phyloP scores from a whole-genome alignment of 768 basidiomycete genomes.

The Pleurotus sapidus region DNA sequence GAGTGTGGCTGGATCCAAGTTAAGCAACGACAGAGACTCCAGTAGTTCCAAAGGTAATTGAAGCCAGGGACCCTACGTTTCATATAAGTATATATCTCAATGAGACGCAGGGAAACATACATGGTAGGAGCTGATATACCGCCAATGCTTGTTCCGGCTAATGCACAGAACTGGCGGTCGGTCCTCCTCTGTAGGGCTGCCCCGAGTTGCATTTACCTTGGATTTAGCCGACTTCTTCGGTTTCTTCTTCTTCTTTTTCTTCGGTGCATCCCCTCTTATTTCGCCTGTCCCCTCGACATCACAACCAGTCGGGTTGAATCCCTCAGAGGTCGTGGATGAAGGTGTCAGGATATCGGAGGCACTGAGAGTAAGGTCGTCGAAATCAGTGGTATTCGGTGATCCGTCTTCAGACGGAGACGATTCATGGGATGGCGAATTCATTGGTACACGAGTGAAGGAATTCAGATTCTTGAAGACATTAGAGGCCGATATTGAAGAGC shows the following conservation, averaged over 20 bases:
- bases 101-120: conserved; percentile 41
- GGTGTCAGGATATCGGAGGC: conserved; percentile 13
- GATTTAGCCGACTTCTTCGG: conserved; percentile 51
- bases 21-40: conserved; percentile 76
- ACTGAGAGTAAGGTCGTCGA: conserved; percentile 8
- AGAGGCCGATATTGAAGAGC: no score
- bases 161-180: conserved; percentile 76
- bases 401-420: neutral
- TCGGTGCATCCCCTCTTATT: conserved; percentile 28
- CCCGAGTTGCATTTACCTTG: conserved; percentile 33
- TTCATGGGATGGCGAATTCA: neutral
- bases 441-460: no score
- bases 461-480: no score
- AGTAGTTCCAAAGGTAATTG: conserved; percentile 85
- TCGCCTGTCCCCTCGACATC: conserved; percentile 21
- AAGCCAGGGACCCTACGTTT: conserved; percentile 81
- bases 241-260: conserved; percentile 74
- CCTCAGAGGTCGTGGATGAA: conserved; percentile 24
- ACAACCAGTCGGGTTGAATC: conserved; percentile 23
- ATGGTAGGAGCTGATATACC: conserved; percentile 89
- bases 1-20: conserved; percentile 70
- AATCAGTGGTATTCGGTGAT: conserved; percentile 4
- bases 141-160: conserved; percentile 93
- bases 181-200: conserved; percentile 33
- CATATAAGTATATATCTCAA: conserved; percentile 10